Evolutionary conservation across 129 eudicot species (phyloP), one percentile per base, ranked within the genome.

Genomic region (Artemisia argyi): DNA sequence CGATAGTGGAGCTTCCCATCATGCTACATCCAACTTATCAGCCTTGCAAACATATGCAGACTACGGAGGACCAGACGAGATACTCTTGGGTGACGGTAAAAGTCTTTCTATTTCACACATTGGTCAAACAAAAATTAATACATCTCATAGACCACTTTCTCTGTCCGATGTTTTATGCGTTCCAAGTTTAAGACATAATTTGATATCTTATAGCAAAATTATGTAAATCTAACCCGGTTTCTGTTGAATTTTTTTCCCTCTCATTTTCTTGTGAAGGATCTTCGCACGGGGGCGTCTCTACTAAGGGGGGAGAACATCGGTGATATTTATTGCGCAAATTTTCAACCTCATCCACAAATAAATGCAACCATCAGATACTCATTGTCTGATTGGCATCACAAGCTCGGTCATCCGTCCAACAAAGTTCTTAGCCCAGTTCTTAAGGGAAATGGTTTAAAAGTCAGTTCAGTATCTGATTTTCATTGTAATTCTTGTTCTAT

Each of bases 251-350:
- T 1, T 51, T 51, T 51, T 51, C 17, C 17, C 2, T 51, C 17
- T 51, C 55, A 50, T 50, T 50, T 50, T 50, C 32, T 51, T 51
- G 55, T 51, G 55, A 51, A 51, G 55, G 55, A 51, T 51, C 55
- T 51, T 1, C 55, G 16, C 17, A 51, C 55, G 17, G 17, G 61
- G 26, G 61, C 61, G 28, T 3, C 28, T 56, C 61, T 56, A 56
- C 61, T 18, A 56, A 1, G 61, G 61, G 61, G 61, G 61, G 28
- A 56, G 28, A 56, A 18, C 61, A 18, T 56, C 61, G 26, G 9
- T 56, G 61, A 56, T 18, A 11, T 56, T 17, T 56, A 56, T 56
- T 56, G 12, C 11, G 14, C 26, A 17, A 6, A 8, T 5, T 56
- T 56, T 18, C 61, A 0, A 3, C 4, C 1, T 56, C 61, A 18